Conservation (phyloP, 352 stramenopile genomes). For the Stephanocyclus meneghinianus region DNA sequence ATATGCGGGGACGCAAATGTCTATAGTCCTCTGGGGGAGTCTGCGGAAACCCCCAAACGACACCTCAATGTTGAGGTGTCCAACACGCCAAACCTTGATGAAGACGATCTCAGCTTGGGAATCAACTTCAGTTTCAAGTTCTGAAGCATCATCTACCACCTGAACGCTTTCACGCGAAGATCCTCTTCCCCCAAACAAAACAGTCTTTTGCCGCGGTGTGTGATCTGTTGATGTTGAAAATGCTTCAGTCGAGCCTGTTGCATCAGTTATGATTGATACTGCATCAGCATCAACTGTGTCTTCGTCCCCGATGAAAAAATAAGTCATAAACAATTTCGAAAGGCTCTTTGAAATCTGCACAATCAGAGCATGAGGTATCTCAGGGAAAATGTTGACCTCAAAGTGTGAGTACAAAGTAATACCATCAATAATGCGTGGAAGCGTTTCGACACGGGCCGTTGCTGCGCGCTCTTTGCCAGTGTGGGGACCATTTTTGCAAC, state of each 20-base stretch:
- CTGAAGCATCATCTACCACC: conserved; percentile 9
- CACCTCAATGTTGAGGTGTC: conserved; percentile 56
- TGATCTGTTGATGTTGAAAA: conserved; percentile 19
- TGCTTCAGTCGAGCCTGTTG: conserved; percentile 21
- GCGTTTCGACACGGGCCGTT: conserved; percentile 50
- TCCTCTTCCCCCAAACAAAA: conserved; percentile 50
- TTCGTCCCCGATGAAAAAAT: conserved; percentile 59
- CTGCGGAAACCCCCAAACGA: conserved; percentile 57
- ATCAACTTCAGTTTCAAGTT: conserved; percentile 21
- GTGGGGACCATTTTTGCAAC: conserved; percentile 63
- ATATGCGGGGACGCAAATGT: conserved; percentile 61
- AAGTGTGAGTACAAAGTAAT: conserved; percentile 65
- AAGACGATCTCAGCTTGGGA: conserved; percentile 48
- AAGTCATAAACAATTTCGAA: conserved; percentile 59
- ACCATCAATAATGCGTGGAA: conserved; percentile 53
- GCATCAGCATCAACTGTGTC: conserved; percentile 41
- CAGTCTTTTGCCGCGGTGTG: conserved; percentile 32
- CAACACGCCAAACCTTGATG: conserved; percentile 61
- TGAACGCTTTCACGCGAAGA: background rate
- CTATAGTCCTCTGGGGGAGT: conserved; percentile 41
- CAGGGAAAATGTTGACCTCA: conserved; percentile 65
- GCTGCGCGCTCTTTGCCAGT: conserved; percentile 59
- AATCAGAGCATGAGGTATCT: conserved; percentile 44
- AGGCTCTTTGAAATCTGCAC: conserved; percentile 64
- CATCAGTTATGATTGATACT: conserved; percentile 33